Evolutionary conservation across 768 basidiomycete genomes (phyloP).

Genomic region (Heimioporus sp.): DNA sequence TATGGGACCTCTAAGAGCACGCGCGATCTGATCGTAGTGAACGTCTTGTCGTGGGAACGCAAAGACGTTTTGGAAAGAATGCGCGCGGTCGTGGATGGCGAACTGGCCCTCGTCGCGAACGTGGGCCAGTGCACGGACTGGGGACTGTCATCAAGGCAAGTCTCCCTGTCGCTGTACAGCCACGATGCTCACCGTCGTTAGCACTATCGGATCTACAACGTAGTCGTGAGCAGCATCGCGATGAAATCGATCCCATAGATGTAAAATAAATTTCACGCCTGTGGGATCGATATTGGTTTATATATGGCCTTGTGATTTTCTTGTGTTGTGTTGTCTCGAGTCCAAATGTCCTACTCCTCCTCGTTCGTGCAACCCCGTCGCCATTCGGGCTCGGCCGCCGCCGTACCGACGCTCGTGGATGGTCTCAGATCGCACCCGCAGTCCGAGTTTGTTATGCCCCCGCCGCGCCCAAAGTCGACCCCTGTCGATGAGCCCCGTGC

Average conservation of each 20-base stretch:
- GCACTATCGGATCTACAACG: conserved; percentile 65
- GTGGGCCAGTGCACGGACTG: conserved; percentile 63
- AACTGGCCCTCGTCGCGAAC: conserved; percentile 44
- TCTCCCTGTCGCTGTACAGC: too few relatives aligned
- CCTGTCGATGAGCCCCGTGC: conserved; percentile 56
- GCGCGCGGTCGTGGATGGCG: conserved; percentile 57
- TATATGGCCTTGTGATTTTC: too few relatives aligned
- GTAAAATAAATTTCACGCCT: too few relatives aligned
- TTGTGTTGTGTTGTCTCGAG: too few relatives aligned
- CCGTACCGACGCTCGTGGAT: too few relatives aligned
- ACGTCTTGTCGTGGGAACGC: conserved; percentile 46
- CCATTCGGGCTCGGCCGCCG: conserved; percentile 56
- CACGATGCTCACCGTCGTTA: conserved; percentile 28
- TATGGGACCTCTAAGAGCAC: conserved; percentile 78
- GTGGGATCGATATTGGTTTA: too few relatives aligned
- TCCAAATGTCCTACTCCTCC: too few relatives aligned
- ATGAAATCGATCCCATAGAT: conserved; percentile 61
- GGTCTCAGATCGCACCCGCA: too few relatives aligned
- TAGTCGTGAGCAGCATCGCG: conserved; percentile 77
- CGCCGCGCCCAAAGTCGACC: conserved; percentile 73
- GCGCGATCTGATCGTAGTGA: conserved; percentile 68
- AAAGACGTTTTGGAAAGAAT: conserved; percentile 52
- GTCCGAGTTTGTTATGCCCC: conserved; percentile 37
- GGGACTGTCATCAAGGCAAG: conserved; percentile 71
- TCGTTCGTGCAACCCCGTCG: conserved; percentile 47